These are phyloP conservation scores for Acorus calamus DNA, from an alignment of 106 monocot genomes.

Conservation along the genomic window DNA sequence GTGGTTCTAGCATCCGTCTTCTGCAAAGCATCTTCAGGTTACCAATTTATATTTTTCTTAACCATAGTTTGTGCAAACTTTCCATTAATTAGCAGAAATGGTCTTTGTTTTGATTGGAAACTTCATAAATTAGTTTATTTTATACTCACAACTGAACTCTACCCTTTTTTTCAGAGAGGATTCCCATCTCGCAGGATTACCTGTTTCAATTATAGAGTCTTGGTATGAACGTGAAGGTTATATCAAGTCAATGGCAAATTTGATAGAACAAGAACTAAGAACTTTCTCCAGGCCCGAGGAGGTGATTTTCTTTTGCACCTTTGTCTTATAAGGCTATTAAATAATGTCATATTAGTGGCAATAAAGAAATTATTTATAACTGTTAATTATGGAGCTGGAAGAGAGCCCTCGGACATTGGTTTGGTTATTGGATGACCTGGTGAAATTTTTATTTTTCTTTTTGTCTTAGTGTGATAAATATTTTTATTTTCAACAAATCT, in stretches of 20 bases:
- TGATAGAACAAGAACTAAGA: constrained; percentile 59
- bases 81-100: neutral
- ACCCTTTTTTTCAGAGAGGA: constrained; percentile 43
- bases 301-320: constrained; percentile 21
- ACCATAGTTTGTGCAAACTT: neutral
- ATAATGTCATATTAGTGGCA: no score
- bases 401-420: no score
- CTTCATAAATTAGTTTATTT: neutral
- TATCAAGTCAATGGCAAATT: constrained; percentile 68
- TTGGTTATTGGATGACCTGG: no score
- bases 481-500: no score
- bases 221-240: constrained; percentile 88
- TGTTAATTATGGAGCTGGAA: no score
- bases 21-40: constrained; percentile 40
- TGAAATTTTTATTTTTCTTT: no score
- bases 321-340: no score
- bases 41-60: neutral
- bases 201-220: constrained; percentile 77
- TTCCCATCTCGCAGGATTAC: constrained; percentile 41
- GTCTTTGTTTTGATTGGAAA: neutral
- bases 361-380: no score
- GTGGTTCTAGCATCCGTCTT: no score
- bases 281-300: constrained; percentile 54
- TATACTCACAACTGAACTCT: neutral
- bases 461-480: no score